Base-by-base conservation (phyloP, 1,284 basidiomycete genomes). In the Fomitopsis palustris region DNA sequence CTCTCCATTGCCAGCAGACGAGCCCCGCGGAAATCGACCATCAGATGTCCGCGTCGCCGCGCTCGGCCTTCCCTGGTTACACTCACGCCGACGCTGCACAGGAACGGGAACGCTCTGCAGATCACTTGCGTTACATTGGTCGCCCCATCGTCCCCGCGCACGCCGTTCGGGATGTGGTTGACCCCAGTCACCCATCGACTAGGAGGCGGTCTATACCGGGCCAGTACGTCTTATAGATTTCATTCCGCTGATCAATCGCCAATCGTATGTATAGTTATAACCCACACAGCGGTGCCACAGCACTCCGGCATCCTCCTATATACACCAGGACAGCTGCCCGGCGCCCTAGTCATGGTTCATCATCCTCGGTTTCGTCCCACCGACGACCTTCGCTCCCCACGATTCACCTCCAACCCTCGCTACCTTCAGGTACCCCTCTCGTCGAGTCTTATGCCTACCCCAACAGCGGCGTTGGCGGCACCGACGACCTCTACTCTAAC, bases 401-500 rank as follows among this genome's bases (percentile, higher is more conserved):
- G 42, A 67, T 71, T 55, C 66, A 64, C 56, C 64, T 69, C 25
- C 66, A 67, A 53, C 65, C 33, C 38, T 54, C 54, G 39, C 60
- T 53, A 41, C 55, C 59, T 37, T 56, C 61, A 35, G 38, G 55
- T 33, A 58, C 25, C 9, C 41, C 38, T 4, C 56, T 61, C n/a
- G 43, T 59, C 19, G 45, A 59, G 23, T n/a, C 61, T 14, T 51
- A 62, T 38, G 52, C 57, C 25, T 35, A 49, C 49, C 63, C 61
- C 55, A 67, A 60, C 19, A 39, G 19, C 53, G 19, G 58, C 53
- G 41, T 61, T 25, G 52, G 58, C 25, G 68, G 64, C 42, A 63
- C 65, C 55, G 71, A 77, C 53, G 75, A 78, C 54, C 62, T 77
- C 38, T 76, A 78, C 62, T 73, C 73, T 19, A 70, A 70, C 57